These are phyloP conservation scores for Scedosporium apiospermum DNA, from an alignment of 2,329 filamentous ascomycete species.

Conservation along the genomic window DNA sequence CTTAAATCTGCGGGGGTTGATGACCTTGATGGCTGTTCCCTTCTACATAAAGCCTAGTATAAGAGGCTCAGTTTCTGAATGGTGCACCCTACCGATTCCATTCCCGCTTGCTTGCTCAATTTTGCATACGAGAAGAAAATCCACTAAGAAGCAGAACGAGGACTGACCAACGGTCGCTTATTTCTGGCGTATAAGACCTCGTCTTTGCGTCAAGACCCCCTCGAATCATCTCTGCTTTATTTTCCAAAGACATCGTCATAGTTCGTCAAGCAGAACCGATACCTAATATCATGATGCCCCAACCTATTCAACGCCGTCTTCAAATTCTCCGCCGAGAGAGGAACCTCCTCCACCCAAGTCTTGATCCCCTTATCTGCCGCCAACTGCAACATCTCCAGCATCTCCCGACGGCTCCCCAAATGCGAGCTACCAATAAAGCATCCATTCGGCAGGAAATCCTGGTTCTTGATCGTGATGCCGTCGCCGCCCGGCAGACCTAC, in stretches of 20 bases:
- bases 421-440: slow-evolving; percentile 63
- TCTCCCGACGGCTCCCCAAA: slow-evolving; percentile 60
- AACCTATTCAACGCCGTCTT: slow-evolving; percentile 60
- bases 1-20: not conserved
- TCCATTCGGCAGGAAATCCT: slow-evolving; percentile 68
- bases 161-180: no score
- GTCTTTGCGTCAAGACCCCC: not conserved
- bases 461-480: slow-evolving; percentile 60
- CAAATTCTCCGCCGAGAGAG: slow-evolving; percentile 63
- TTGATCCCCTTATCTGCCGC: slow-evolving; percentile 60
- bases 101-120: not conserved
- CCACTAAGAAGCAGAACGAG: no score
- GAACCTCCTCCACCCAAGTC: slow-evolving; percentile 64
- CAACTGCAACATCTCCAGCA: slow-evolving; percentile 61
- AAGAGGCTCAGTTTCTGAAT: not conserved
- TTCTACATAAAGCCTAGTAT: not conserved
- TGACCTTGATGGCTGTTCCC: not conserved
- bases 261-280: slow-evolving; percentile 65
- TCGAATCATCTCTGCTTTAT: not conserved
- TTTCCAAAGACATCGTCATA: slow-evolving; percentile 59
- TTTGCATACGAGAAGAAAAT: not conserved
- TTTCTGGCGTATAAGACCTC: not conserved
- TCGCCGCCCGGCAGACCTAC: slow-evolving; percentile 73
- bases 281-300: slow-evolving; percentile 60
- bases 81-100: not conserved